Evolutionary conservation across 2,329 filamentous ascomycete species (phyloP), one percentile per base, ranked within the genome.

Genomic region (Zalaria sp.): DNA sequence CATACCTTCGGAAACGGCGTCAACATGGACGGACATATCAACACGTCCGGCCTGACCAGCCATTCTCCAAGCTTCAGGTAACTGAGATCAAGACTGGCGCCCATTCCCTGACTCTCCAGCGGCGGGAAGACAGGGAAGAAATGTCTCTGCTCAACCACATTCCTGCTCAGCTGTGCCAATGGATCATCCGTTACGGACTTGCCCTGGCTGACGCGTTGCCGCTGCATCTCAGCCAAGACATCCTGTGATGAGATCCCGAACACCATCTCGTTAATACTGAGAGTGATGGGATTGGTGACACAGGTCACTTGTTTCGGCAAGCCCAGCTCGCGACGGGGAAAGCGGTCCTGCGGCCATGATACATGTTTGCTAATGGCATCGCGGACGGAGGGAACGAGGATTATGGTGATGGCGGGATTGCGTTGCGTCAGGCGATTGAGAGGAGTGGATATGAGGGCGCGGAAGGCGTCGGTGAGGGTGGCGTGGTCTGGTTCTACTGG

Each of bases 61-160:
- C 93, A 93, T 62, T 96, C 91, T 11, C 85, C 87, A 11, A 96
- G 65, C 63, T 91, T 89, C 50, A 93, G 58, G 61, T 91, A 94
- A 47, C 80, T 80, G 18, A 84, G 65, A 60, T 98, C 91, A 40
- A 96, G 59, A 68, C 81, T 79, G 1, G 85, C 78, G 0, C 88
- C 88, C 0, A 82, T 79, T 4, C 75, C 77, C 32, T 75, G 53
- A 1, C 72, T 75, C 39, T 82, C 77, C 8, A 79, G 72, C 0
- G 89, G 79, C 4, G 91, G 91, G 55, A 88, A 95, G 1, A 96
- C 64, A 0, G 91, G 91, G 53, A 86, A 86, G 61, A 88, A 96
- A 56, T 91, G 87, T 5, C 88, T 71, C 63, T 96, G 91, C 61
- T 94, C 83, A 43, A 98, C 75, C 11, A 98, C 61, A 50, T 91